Evolutionary conservation across 1,284 basidiomycete genomes (phyloP).

Genomic region (Marasmius oreades): DNA sequence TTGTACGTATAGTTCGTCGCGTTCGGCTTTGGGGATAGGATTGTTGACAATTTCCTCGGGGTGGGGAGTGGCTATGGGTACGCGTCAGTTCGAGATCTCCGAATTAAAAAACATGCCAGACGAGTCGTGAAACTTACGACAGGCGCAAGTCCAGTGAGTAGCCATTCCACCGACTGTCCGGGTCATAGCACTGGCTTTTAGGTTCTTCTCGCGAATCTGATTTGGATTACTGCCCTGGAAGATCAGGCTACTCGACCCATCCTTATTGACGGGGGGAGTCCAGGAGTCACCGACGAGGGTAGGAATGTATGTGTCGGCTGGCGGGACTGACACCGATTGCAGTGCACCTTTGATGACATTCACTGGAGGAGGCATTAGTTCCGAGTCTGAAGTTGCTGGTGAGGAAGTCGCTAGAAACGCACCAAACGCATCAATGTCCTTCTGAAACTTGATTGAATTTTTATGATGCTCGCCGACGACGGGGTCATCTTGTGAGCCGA

Average conservation of each 20-base stretch:
- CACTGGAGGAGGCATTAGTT: not conserved
- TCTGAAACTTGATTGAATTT: constrained; percentile 12
- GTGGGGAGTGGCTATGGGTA: constrained; percentile 11
- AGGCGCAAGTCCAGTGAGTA: constrained; percentile 23
- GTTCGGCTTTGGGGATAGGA: not conserved
- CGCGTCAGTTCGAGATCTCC: too few species aligned
- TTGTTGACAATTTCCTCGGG: constrained; percentile 3
- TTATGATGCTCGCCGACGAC: constrained; percentile 8
- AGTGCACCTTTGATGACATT: constrained; percentile 8
- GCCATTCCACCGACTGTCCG: constrained; percentile 31
- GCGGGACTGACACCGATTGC: constrained; percentile 4
- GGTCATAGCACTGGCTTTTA: constrained; percentile 20
- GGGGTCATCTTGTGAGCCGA: constrained; percentile 8
- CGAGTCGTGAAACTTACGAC: constrained; percentile 1
- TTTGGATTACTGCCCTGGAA: constrained; percentile 4
- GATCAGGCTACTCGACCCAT: not conserved
- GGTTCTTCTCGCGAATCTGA: constrained; percentile 2
- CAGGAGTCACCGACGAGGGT: constrained; percentile 1
- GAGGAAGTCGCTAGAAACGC: not conserved
- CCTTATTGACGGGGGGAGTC: not conserved
- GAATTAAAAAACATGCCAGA: not conserved
- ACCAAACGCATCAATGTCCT: constrained; percentile 10
- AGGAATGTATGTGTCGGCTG: not conserved
- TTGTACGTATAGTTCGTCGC: not conserved
- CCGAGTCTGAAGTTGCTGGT: not conserved